Evolutionary conservation across 306 rosid species (phyloP), one percentile per base, ranked within the genome.

Genomic region (Ziziphus jujuba): DNA sequence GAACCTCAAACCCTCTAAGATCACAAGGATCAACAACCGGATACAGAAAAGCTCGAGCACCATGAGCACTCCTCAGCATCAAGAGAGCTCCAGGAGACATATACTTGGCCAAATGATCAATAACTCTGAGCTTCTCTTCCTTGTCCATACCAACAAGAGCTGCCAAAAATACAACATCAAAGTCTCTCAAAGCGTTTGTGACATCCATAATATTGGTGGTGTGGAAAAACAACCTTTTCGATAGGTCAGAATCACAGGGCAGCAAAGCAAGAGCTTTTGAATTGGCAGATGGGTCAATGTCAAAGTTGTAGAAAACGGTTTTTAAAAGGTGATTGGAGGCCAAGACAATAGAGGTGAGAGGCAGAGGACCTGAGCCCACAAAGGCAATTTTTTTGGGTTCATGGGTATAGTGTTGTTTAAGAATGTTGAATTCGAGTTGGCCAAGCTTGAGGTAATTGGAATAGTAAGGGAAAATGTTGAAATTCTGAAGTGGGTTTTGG

Each of bases 291-390:
- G 85, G 57, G 64, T 93, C 89, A 17, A 90, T 50, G 70, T 93
- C 97, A 16, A 81, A 93, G 70, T 93, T 93, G 80, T 93, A 89
- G 20, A 93, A 86, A 58, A 65, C 28, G 33, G 97, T 75, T 20
- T 71, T 21, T 8, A 76, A 72, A 38, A 92, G 80, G 84, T 92
- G 91, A 3, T 82, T 80, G 0, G 89, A 79, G 38, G 98, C 98
- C 61, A 92, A 53, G 0, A 92, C 92, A 54, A 92, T 82, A 2
- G 98, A 92, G 24, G 98, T 85, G 0, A 92, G 82, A 6, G 98
- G 96, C 34, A 89, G 98, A 0, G 98, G 95, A 15, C 98, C 96
- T 0, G 98, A 92, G 33, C 98, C 98, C n/a, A 89, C 75, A 36
- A 89, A 92, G 69, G 96, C 96, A 9, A 89, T 72, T 16, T 81